Evolutionary conservation across 1,284 basidiomycete genomes (phyloP), one percentile per base, ranked within the genome.

Genomic region (Phenoliferia sp.): DNA sequence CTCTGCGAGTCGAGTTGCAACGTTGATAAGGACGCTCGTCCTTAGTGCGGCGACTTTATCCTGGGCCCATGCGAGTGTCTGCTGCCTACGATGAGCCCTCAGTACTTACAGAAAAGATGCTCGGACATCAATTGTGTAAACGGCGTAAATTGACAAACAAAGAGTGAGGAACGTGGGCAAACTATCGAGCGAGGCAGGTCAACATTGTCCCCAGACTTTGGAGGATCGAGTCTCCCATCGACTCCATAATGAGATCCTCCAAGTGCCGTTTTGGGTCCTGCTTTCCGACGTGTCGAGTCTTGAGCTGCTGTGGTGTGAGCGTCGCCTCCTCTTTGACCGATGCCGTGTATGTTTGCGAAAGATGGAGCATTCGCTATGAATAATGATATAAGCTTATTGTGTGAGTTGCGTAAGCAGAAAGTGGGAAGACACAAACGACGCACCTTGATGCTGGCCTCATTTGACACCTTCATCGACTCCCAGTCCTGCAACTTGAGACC

Each of bases 201-300:
- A 73, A 58, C 70, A 73, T 72, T 10, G 70, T 71, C 1, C 72
- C 72, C 56, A 73, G 52, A 28, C 61, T 65, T 61, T 97, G 94
- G 50, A 94, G 89, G 69, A 97, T 93, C 80, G 96, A 92, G 80
- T 94, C 88, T 22, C 91, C 92, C 87, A 98, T 95, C 1, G 92
- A 91, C 80, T 89, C 90, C 81, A 96, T 94, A n/a, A 95, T 94
- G 34, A 90, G 89, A 80, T 96, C 94, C 77, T 95, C 93, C 72
- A 98, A 80, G 83, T 98, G 94, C 75, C 94, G 86, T 82, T 97
- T 98, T 56, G 94, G 94, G 82, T 98, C 94, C 76, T 95, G 92
- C 81, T 96, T 98, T 68, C 94, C 94, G 74, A 98, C 94, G 80
- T 97, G 94, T 71, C 94, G 86, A 64, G 92, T 96, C 82, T 95